A percentile compares a stretch with the other conserved stretches of the same genome.
Conservation (phyloP, 768 basidiomycete genomes). For the Psilocybe subaeruginosa region DNA sequence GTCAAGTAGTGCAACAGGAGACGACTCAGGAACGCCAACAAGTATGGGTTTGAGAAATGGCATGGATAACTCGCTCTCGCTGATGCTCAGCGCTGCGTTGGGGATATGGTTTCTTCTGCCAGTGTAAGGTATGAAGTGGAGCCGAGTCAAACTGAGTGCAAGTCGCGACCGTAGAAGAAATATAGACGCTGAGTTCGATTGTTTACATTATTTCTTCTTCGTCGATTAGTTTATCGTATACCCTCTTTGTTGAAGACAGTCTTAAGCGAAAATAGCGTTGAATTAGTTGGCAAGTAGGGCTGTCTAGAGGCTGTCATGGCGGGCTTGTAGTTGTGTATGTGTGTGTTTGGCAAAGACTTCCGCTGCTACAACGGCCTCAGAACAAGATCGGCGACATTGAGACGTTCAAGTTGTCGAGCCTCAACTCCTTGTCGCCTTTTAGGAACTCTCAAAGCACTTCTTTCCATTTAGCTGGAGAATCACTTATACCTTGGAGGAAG, state of each 20-base stretch:
- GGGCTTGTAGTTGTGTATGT: not conserved
- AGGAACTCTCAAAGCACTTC: not conserved
- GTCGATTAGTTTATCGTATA: too few relatives aligned
- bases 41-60: not conserved
- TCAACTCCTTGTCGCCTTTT: not conserved
- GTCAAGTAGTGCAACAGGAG: not conserved
- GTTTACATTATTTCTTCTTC: too few relatives aligned
- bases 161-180: too few relatives aligned
- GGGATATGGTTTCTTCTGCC: not conserved
- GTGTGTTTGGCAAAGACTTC: constrained; percentile 8
- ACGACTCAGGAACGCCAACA: not conserved
- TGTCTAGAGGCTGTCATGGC: too few relatives aligned
- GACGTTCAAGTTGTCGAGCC: not conserved
- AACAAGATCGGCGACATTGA: not conserved
- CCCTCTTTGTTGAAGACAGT: too few relatives aligned
- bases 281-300: too few relatives aligned
- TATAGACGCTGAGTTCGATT: too few relatives aligned
- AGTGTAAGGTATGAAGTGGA: not conserved
- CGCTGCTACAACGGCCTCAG: not conserved
- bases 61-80: not conserved
- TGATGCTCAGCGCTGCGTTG: not conserved
- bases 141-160: too few relatives aligned
- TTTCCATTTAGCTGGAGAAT: not conserved
- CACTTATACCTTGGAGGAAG: not conserved
- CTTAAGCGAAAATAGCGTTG: too few relatives aligned